Base-by-base conservation (phyloP, 169 alveolate genomes). In the Plasmodium knowlesi region DNA sequence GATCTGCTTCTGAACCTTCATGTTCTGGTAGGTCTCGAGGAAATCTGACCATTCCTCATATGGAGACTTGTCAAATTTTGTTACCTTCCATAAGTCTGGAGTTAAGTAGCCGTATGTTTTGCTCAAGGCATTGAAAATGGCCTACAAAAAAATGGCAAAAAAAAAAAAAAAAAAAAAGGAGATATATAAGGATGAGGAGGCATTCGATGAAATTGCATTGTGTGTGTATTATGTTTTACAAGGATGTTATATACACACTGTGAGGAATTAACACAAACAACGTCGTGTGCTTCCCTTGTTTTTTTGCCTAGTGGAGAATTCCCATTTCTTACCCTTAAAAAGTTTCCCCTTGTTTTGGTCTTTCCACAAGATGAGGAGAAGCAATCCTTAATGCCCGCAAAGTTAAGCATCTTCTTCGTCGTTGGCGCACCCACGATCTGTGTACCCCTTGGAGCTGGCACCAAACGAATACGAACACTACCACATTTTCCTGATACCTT, bases 371-470 rank as follows among this genome's bases (percentile, higher is more conserved):
- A 97, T 93, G 98, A 97, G 30, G 99, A 98, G 98, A 99, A 99
- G 97, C 99, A 98, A 96, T 99, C 99, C 95, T 98, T 96, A 79
- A 99, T 98, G 82, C 99, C 99, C 71, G 99, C 99, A 97, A 99
- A 99, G 57, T 97, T 97, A 71, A 99, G 96, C 96, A 99, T 97
- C 94, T 99, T 99, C 98, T 99, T 99, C 34, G 99, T 98, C 61
- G 99, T 98, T 80, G 99, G 99, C 19, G 99, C 99, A 81, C 99
- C 99, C 81, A 99, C 99, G 93, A 99, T 98, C 80, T 99, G 99
- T 30, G 99, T 98, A 92, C 99, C 99, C 95, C 99, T 99, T 6
- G 99, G 99, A 70, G 99, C 99, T 67, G 99, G 99, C 81, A 99
- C 98, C 83, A 99, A 98, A 96, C 99, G 99, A 83, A 99, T 99